These are phyloP conservation scores for Phytophthora pistaciae DNA, from an alignment of 352 stramenopile genomes.

Conservation along the genomic window DNA sequence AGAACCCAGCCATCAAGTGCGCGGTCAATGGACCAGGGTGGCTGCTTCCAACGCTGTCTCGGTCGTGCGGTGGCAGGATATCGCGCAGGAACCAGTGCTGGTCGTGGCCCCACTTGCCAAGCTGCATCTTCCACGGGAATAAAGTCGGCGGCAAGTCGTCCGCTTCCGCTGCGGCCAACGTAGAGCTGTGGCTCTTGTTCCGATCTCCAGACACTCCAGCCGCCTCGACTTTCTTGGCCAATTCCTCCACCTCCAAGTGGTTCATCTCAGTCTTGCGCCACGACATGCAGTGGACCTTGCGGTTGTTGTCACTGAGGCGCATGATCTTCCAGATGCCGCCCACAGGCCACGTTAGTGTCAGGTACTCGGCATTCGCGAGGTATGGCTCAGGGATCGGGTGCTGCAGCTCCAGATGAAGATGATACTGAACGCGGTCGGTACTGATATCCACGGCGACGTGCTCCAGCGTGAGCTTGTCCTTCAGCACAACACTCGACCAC, in stretches of 20 bases:
- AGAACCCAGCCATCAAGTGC: constrained; percentile 46
- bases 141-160: constrained; percentile 31
- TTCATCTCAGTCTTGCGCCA: constrained; percentile 63
- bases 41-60: constrained; percentile 11
- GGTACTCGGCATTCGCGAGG: constrained; percentile 45
- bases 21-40: constrained; percentile 31
- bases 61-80: constrained; percentile 36
- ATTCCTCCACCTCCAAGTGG: constrained; percentile 40
- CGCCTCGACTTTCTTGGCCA: constrained; percentile 45
- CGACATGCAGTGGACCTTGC: constrained; percentile 46
- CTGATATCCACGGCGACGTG: constrained; percentile 56
- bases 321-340: constrained; percentile 68
- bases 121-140: constrained; percentile 71
- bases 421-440: constrained; percentile 55
- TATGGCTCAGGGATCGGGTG: constrained; percentile 44
- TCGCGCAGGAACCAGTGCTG: constrained; percentile 66
- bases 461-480: constrained; percentile 51
- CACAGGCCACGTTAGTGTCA: constrained; percentile 58
- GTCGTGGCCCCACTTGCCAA: constrained; percentile 48
- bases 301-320: constrained; percentile 35
- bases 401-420: constrained; percentile 54
- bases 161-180: constrained; percentile 13
- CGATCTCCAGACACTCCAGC: constrained; percentile 6
- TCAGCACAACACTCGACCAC: constrained; percentile 55
- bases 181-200: constrained; percentile 11